Conservation (phyloP, 1,284 basidiomycete genomes). For the Laetiporus sulphureus region DNA sequence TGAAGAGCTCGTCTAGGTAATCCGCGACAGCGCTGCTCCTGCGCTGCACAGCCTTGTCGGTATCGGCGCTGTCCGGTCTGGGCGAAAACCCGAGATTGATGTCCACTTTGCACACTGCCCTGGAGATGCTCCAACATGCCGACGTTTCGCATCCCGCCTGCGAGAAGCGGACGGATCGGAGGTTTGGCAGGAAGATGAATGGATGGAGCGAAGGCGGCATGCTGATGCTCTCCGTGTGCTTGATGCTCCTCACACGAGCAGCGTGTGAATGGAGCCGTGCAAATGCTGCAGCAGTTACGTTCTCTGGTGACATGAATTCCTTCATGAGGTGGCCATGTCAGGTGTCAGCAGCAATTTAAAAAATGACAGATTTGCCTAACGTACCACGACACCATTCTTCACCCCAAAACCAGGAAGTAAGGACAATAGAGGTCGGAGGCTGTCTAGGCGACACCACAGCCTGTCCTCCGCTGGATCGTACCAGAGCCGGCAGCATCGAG, state of each 20-base stretch:
- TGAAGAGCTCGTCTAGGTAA: constrained; percentile 8
- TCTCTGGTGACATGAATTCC: too few species aligned
- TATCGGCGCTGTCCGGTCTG: neutral
- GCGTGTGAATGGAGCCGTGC: constrained; percentile 37
- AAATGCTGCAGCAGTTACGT: too few species aligned
- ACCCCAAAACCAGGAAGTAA: constrained; percentile 28
- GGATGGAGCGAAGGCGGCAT: constrained; percentile 7
- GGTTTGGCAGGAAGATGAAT: constrained; percentile 14
- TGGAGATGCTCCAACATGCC: constrained; percentile 2
- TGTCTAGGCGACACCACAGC: constrained; percentile 42
- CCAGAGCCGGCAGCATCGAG: constrained; percentile 42
- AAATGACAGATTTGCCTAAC: too few species aligned
- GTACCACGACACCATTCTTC: neutral
- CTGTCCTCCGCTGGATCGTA: constrained; percentile 49
- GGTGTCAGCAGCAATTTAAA: too few species aligned
- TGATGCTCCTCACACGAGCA: constrained; percentile 38
- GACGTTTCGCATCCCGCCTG: constrained; percentile 3
- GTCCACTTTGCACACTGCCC: constrained; percentile 4
- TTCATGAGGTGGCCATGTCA: too few species aligned
- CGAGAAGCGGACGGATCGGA: constrained; percentile 10
- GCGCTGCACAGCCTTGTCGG: neutral
- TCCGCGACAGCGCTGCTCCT: constrained; percentile 9
- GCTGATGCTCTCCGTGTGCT: constrained; percentile 4
- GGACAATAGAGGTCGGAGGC: constrained; percentile 38
- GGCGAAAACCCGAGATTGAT: constrained; percentile 2